A percentile compares a stretch with the other conserved stretches of the same genome.
Conservation (phyloP, 306 rosid genomes). For the Pyrus communis region DNA sequence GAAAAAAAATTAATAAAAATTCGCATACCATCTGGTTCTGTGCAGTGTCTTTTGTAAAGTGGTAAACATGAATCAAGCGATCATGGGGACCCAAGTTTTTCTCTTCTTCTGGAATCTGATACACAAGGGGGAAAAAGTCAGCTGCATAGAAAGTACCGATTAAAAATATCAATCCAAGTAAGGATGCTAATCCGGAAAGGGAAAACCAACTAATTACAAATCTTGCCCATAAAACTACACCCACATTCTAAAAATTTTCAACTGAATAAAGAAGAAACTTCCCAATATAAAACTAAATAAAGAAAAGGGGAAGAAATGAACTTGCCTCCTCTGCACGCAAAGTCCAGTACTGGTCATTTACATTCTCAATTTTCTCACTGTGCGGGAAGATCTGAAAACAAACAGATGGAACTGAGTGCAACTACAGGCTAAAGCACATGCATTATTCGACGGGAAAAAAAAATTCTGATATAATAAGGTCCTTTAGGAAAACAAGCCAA, state of each 20-base stretch:
- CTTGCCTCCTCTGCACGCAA: conserved; percentile 76
- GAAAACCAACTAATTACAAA: background rate
- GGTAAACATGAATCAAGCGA: conserved; percentile 88
- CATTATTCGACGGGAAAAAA: background rate
- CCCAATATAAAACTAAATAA: background rate
- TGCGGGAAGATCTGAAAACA: conserved; percentile 54
- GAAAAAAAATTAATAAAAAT: background rate
- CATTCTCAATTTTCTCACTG: conserved; percentile 61
- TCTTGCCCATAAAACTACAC: background rate
- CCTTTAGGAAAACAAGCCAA: background rate
- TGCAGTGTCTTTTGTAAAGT: conserved; percentile 64
- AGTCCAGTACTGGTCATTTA: conserved; percentile 82
- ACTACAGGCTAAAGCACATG: background rate
- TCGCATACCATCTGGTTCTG: conserved; percentile 61
- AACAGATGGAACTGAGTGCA: background rate
- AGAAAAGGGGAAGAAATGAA: background rate
- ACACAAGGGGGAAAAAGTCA: background rate
- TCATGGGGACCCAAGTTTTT: conserved; percentile 62
- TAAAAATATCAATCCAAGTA: background rate
- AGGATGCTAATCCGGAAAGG: background rate
- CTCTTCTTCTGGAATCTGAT: conserved; percentile 84
- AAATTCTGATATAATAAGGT: background rate
- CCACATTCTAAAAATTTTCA: background rate
- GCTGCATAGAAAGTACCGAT: background rate
- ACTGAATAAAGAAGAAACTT: background rate